These are phyloP conservation scores for Amanita pseudoporphyria DNA, from an alignment of 768 basidiomycete genomes.

Conservation along the genomic window DNA sequence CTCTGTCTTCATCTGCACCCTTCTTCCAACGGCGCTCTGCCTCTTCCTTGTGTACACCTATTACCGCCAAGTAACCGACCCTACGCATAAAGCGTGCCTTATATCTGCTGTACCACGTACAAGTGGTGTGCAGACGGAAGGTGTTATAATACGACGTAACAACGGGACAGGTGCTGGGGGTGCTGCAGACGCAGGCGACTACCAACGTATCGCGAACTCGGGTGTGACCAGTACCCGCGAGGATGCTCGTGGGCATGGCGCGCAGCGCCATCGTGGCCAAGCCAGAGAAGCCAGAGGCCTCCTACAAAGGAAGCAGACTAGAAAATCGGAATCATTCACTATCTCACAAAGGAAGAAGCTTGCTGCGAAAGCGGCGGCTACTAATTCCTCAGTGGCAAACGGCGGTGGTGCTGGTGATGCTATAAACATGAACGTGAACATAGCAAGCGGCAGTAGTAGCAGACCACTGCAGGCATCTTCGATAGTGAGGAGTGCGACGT, in stretches of 20 bases:
- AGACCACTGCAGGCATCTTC: conserved; percentile 18
- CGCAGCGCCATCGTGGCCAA: conserved; percentile 3
- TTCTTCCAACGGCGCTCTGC: conserved; percentile 26
- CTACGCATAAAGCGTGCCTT: conserved; percentile 26
- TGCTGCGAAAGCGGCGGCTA: neutral
- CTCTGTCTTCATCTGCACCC: conserved; percentile 26
- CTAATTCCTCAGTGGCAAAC: neutral
- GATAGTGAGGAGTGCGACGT: conserved; percentile 21
- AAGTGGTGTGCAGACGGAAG: conserved; percentile 9
- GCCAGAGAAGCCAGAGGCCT: conserved; percentile 3
- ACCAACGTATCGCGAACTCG: neutral
- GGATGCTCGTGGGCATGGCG: neutral
- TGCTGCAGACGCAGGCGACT: neutral
- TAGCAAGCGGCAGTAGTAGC: no score
- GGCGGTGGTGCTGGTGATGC: neutral
- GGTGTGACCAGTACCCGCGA: neutral
- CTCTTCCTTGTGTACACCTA: conserved; percentile 29
- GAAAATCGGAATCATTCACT: conserved; percentile 1
- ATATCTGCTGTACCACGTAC: conserved; percentile 9
- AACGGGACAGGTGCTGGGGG: no score
- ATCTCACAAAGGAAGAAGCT: neutral
- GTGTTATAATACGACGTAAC: neutral
- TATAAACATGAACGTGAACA: conserved; percentile 5
- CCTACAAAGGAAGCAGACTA: neutral
- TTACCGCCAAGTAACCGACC: conserved; percentile 30